These are phyloP conservation scores for Fusarium newnesense DNA, from an alignment of 2,329 filamentous ascomycete species.

Conservation along the genomic window DNA sequence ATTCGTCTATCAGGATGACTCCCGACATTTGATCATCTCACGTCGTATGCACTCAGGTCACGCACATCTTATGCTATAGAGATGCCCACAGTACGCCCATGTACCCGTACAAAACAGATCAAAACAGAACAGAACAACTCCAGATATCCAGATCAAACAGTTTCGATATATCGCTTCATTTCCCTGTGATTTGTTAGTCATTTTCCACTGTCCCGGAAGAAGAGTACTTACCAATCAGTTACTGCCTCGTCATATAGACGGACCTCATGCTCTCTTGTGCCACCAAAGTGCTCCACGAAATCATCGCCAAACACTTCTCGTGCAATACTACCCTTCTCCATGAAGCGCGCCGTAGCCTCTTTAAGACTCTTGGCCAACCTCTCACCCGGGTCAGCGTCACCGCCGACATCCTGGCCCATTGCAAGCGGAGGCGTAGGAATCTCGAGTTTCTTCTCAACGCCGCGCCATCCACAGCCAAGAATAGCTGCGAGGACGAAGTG, in stretches of 20 bases:
- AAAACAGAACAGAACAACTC: slow-evolving; percentile 25
- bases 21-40: slow-evolving; percentile 12
- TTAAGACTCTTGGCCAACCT: slow-evolving; percentile 85
- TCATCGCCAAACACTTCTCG: slow-evolving; percentile 92
- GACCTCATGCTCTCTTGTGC: slow-evolving; percentile 91
- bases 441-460: slow-evolving; percentile 90
- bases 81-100: slow-evolving; percentile 30
- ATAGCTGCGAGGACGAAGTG: slow-evolving; percentile 89
- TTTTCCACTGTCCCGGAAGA: too few species aligned
- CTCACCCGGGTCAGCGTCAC: slow-evolving; percentile 74
- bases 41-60: slow-evolving; percentile 3
- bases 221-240: slow-evolving; percentile 95
- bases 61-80: slow-evolving; percentile 14
- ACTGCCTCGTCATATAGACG: slow-evolving; percentile 94
- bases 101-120: slow-evolving; percentile 14
- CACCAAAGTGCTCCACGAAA: slow-evolving; percentile 95
- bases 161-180: slow-evolving; percentile 81
- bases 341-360: slow-evolving; percentile 85
- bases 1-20: slow-evolving; percentile 21
- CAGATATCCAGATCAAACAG: slow-evolving; percentile 56
- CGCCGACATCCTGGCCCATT: slow-evolving; percentile 84
- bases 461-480: slow-evolving; percentile 87
- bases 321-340: slow-evolving; percentile 82
- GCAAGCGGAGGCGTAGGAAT: slow-evolving; percentile 85
- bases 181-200: slow-evolving; percentile 66